Conservation (phyloP, 2,329 filamentous ascomycete genomes). For the Fusarium tuaranense region DNA sequence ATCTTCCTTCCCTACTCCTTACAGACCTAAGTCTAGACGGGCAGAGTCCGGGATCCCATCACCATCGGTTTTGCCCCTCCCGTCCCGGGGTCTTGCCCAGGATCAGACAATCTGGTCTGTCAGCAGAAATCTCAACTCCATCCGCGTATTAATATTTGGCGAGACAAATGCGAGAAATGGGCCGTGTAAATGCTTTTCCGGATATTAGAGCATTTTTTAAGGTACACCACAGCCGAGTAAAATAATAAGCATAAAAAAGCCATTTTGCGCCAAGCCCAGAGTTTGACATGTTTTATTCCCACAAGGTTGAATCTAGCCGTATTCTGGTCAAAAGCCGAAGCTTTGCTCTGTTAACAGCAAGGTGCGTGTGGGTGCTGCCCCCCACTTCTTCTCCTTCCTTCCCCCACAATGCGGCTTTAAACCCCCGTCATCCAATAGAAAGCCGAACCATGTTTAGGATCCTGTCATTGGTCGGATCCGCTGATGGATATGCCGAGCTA, state of each 20-base stretch:
- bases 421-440: not conserved
- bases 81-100: not conserved
- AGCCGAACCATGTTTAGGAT: not conserved
- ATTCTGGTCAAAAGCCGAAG: not conserved
- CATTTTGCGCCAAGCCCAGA: constrained; percentile 8
- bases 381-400: not conserved
- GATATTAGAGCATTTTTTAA: not conserved
- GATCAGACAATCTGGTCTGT: not conserved
- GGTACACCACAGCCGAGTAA: not conserved
- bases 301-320: not conserved
- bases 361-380: not conserved
- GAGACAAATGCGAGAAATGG: not conserved
- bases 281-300: not conserved
- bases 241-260: constrained; percentile 35
- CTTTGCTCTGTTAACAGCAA: not conserved
- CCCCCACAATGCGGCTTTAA: constrained; percentile 2
- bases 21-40: not conserved
- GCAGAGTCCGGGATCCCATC: not conserved
- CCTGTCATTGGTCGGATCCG: not conserved
- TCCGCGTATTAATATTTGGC: not conserved
- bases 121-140: not conserved
- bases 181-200: not conserved
- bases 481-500: not conserved
- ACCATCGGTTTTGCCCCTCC: not conserved
- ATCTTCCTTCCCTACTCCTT: not conserved